Evolutionary conservation across 2,329 filamentous ascomycete species (phyloP).

Genomic region (Epichloe brachyelytri): DNA sequence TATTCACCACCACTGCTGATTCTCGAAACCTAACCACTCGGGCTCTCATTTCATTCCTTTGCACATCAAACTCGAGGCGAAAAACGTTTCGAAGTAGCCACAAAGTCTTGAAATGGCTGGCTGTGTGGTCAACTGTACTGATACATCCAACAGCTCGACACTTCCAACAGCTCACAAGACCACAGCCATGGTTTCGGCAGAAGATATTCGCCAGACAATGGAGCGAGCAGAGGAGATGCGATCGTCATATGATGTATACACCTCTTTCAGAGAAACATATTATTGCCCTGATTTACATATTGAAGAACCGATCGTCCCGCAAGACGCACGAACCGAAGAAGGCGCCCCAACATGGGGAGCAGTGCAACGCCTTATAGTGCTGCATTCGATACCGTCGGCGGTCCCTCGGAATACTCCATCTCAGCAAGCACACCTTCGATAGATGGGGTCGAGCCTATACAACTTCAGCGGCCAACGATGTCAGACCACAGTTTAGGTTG

Average conservation of each 20-base stretch:
- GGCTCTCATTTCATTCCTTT: not conserved
- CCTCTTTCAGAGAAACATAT: not conserved
- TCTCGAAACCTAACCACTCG: not conserved
- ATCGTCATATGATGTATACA: not conserved
- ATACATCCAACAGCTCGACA: not conserved
- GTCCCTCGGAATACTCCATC: constrained; percentile 10
- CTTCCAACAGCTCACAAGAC: not conserved
- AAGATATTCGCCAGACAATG: not conserved
- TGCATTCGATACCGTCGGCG: constrained; percentile 5
- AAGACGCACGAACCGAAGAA: not conserved
- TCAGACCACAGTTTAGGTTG: not conserved
- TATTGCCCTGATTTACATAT: constrained; percentile 2
- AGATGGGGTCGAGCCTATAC: constrained; percentile 7
- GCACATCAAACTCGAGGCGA: not conserved
- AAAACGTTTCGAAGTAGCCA: not conserved
- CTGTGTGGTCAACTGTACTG: not conserved
- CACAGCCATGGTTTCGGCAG: not conserved
- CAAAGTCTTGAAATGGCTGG: not conserved
- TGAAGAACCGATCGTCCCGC: not conserved
- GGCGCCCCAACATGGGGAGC: constrained; percentile 2
- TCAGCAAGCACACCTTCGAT: constrained; percentile 12
- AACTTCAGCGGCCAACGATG: constrained; percentile 6
- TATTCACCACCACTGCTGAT: not conserved
- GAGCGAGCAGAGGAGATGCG: not conserved
- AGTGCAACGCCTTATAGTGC: constrained; percentile 7